A percentile compares a stretch with the other conserved stretches of the same genome.
Conservation (phyloP, 1,139 yeast genomes). For the Debaryomyces sp. region DNA sequence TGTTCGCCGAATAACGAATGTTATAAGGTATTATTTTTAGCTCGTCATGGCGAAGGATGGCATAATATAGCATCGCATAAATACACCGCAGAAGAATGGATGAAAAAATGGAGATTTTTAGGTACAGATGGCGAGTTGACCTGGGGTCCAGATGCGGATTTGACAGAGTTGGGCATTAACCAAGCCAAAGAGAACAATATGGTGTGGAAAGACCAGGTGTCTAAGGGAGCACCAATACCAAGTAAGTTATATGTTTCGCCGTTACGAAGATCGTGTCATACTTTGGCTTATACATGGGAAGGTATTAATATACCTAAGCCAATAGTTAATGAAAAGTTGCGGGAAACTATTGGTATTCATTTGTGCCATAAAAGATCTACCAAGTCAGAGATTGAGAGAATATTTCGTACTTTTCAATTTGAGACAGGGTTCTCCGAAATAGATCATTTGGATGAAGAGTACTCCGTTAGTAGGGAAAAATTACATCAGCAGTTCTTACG, state of each 20-base stretch:
- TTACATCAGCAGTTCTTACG: conserved; percentile 54
- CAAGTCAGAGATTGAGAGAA: conserved; percentile 25
- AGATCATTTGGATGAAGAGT: conserved; percentile 47
- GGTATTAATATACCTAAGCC: conserved; percentile 42
- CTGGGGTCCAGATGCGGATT: conserved; percentile 72
- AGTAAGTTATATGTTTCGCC: conserved; percentile 62
- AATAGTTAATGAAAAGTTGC: conserved; percentile 52
- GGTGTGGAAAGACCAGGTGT: conserved; percentile 48
- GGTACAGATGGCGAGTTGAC: conserved; percentile 57
- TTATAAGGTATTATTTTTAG: conserved; percentile 62
- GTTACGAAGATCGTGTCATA: conserved; percentile 61
- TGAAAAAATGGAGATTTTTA: conserved; percentile 56
- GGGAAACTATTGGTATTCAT: conserved; percentile 72
- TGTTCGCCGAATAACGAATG: conserved; percentile 30
- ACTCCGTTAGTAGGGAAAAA: conserved; percentile 32
- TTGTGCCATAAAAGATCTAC: conserved; percentile 64
- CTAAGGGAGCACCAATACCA: conserved; percentile 57
- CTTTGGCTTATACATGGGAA: conserved; percentile 62
- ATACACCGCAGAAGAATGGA: conserved; percentile 64
- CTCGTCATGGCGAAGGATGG: conserved; percentile 80
- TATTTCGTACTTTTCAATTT: conserved; percentile 36
- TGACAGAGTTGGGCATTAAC: conserved; percentile 57
- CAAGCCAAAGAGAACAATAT: conserved; percentile 48
- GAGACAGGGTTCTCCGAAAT: conserved; percentile 51
- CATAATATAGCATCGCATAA: conserved; percentile 64